Evolutionary conservation across 2,329 filamentous ascomycete species (phyloP), one percentile per base, ranked within the genome.

Genomic region (Acrodontium crateriforme): DNA sequence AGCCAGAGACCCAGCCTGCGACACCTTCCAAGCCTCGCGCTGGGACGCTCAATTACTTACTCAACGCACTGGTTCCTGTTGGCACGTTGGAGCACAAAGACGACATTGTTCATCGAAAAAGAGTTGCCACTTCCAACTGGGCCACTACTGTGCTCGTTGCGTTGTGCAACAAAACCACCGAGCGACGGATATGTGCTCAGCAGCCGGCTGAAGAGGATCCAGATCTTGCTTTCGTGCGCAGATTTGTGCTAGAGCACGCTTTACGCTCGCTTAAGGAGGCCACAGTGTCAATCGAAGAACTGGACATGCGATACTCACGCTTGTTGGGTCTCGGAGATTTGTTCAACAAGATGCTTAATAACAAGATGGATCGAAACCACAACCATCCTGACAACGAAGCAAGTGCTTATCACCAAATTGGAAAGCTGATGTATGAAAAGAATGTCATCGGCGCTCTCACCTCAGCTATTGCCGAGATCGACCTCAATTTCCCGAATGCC

Each of bases 381-480:
- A 40, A 35, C 18, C 10, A 22, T 22, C 29, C 36, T 16, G 30
- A 32, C 18, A 24, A 33, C 11, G 25, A 38, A 3, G 33, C 37
- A 22, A 37, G 31, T 18, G 85, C 84, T 6, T 78, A 85, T 38
- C 75, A 78, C 44, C 84, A 93, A 47, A 69, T 98, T 41, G 78
- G 82, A 18, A 82, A 84, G 41, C 74, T 94, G 35, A 98, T 98
- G 89, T 95, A 92, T 45, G 89, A 98, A 58, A 98, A 95, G 60
- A 84, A 91, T 31, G 93, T 89, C 51, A 76, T 95, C 36, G 71
- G 80, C 14, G 79, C 87, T 25, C 60, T 98, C 34, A 95, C 89
- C 2, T 72, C 76, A 9, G 92, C 91, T 1, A 85, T 98, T 43
- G 83, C 89, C 11, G 91, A 98, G 45, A 78, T 98, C 34, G 89